Evolutionary conservation across 2,329 filamentous ascomycete genomes (phyloP).

Genomic region (Incumbomyces delicatus): DNA sequence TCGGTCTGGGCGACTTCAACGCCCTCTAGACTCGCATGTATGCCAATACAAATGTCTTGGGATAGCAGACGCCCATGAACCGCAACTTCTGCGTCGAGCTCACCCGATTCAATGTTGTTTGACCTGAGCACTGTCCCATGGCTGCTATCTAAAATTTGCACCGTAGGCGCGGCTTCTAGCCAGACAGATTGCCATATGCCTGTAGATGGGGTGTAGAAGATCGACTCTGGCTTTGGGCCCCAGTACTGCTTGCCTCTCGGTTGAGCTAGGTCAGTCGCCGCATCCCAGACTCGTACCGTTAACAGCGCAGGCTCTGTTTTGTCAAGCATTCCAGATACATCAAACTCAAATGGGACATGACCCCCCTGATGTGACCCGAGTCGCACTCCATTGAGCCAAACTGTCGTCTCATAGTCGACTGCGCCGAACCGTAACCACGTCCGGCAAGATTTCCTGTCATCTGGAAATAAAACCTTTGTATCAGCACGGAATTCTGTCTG

Average conservation of each 20-base stretch:
- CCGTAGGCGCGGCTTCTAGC: constrained; percentile 52
- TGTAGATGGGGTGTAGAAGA: constrained; percentile 63
- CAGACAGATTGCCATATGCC: constrained; percentile 69
- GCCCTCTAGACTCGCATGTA: constrained; percentile 46
- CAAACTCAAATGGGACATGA: constrained; percentile 52
- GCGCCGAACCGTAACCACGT: constrained; percentile 42
- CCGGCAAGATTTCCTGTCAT: constrained; percentile 32
- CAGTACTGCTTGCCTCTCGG: constrained; percentile 63
- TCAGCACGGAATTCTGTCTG: constrained; percentile 39
- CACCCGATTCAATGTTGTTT: constrained; percentile 44
- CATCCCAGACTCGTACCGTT: constrained; percentile 7
- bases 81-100: constrained; percentile 42
- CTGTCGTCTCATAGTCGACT: constrained; percentile 43
- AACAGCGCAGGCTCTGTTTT: constrained; percentile 25
- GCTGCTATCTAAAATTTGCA: constrained; percentile 51
- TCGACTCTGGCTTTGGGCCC: constrained; percentile 46
- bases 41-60: constrained; percentile 31
- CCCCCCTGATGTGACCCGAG: constrained; percentile 49
- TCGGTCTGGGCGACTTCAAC: constrained; percentile 37
- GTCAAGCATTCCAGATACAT: constrained; percentile 42
- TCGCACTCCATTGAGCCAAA: constrained; percentile 49
- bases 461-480: constrained; percentile 25
- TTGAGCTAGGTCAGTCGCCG: constrained; percentile 52
- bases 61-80: constrained; percentile 32
- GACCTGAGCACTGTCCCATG: constrained; percentile 52